phyloP scores from a whole-genome alignment of 1,284 basidiomycete genomes.

The Laetiporus sulphureus region DNA sequence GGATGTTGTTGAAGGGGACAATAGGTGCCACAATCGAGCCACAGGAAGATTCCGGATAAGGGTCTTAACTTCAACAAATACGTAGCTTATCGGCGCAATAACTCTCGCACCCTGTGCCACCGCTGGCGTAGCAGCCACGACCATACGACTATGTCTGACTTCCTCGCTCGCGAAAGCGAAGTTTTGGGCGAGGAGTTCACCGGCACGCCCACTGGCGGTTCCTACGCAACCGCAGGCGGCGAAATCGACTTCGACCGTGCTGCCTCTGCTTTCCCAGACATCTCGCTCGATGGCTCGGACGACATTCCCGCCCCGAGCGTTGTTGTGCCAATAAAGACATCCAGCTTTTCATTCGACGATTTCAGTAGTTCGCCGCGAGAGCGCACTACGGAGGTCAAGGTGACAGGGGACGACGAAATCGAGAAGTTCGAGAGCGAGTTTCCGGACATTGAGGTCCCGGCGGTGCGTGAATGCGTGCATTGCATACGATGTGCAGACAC shows the following conservation, averaged over 20 bases:
- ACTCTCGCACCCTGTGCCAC: no score
- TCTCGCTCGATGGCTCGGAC: constrained; percentile 60
- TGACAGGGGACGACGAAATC: constrained; percentile 84
- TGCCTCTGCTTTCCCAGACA: constrained; percentile 81
- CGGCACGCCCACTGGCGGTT: constrained; percentile 21
- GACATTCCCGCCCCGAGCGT: constrained; percentile 41
- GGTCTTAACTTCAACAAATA: no score
- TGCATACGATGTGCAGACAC: neutral
- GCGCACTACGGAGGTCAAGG: constrained; percentile 52
- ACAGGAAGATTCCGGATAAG: no score
- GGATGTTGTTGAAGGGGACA: no score
- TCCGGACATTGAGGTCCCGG: constrained; percentile 72
- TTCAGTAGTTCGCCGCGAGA: constrained; percentile 46
- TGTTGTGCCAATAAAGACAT: constrained; percentile 20
- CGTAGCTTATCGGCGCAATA: no score
- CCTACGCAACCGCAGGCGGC: constrained; percentile 27
- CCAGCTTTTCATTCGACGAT: constrained; percentile 58
- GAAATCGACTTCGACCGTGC: constrained; percentile 75
- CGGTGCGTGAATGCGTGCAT: constrained; percentile 31
- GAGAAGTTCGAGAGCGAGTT: constrained; percentile 90
- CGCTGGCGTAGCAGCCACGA: no score
- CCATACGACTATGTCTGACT: constrained; percentile 30
- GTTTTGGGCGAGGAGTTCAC: constrained; percentile 29
- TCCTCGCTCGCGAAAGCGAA: constrained; percentile 29
- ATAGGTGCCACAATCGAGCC: no score